Conservation (phyloP, 129 eudicot species). For the sunflower (Helianthus annuus) region DNA sequence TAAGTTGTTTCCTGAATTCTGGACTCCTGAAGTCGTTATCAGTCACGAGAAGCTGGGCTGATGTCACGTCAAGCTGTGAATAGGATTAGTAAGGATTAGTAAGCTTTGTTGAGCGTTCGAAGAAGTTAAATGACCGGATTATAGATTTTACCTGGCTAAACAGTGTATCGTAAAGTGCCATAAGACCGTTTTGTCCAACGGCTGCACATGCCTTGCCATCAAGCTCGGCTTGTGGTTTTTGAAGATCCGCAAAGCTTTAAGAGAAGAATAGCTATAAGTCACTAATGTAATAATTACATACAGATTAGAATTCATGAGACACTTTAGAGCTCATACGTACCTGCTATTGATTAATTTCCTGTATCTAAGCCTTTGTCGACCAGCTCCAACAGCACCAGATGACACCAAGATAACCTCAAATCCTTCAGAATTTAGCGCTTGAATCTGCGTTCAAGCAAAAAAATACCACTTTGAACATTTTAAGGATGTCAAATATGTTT, state of each 20-base stretch:
- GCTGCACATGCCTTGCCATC: constrained; percentile 99
- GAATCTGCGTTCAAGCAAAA: constrained; percentile 56
- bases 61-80: constrained; percentile 81
- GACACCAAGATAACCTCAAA: constrained; percentile 93
- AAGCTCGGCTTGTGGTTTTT: constrained; percentile 90
- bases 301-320: not conserved
- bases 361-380: constrained; percentile 91
- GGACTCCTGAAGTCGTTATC: constrained; percentile 93
- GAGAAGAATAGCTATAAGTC: constrained; percentile 21
- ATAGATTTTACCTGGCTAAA: constrained; percentile 77
- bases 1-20: constrained; percentile 73
- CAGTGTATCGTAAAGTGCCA: constrained; percentile 92
- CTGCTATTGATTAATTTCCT: constrained; percentile 86
- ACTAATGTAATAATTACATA: constrained; percentile 4
- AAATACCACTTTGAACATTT: constrained; percentile 21
- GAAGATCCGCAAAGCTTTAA: constrained; percentile 91
- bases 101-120: constrained; percentile 10
- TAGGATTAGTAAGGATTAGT: constrained; percentile 3
- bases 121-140: constrained; percentile 16
- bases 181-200: constrained; percentile 97
- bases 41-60: constrained; percentile 92
- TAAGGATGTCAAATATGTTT: not conserved
- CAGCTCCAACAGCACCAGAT: constrained; percentile 97
- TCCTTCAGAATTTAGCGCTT: constrained; percentile 70
- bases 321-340: constrained; percentile 29